Evolutionary conservation across 2,329 filamentous ascomycete genomes (phyloP).

Genomic region (Hymenoscyphus salicellus): DNA sequence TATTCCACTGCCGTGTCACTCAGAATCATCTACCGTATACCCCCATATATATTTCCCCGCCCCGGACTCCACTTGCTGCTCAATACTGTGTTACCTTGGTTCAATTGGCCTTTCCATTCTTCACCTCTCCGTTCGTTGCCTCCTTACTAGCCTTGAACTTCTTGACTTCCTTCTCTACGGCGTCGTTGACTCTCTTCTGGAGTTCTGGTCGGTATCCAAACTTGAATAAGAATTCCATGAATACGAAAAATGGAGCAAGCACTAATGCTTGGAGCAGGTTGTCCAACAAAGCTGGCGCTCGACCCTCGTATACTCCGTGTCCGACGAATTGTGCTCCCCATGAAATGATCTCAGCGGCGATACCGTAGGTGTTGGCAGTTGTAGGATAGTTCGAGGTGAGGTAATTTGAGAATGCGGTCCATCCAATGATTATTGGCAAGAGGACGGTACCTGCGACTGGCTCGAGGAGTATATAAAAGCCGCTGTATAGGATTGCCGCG

Average conservation of each 20-base stretch:
- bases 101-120: conserved; percentile 51
- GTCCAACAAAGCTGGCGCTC: conserved; percentile 84
- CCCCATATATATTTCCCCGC: neutral
- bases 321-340: conserved; percentile 93
- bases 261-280: conserved; percentile 90
- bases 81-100: neutral
- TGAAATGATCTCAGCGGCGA: conserved; percentile 65
- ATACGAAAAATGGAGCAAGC: conserved; percentile 92
- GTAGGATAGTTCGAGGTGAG: conserved; percentile 52
- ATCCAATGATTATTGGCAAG: conserved; percentile 70
- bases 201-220: conserved; percentile 88
- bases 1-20: neutral
- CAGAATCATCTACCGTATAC: neutral
- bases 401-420: conserved; percentile 73
- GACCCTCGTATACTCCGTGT: conserved; percentile 82
- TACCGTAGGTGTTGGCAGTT: conserved; percentile 54
- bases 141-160: conserved; percentile 64
- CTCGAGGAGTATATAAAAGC: conserved; percentile 86
- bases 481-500: conserved; percentile 64
- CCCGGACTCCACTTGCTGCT: neutral
- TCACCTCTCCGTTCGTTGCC: conserved; percentile 37
- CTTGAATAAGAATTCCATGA: conserved; percentile 88
- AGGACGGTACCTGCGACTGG: conserved; percentile 83
- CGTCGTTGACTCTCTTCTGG: conserved; percentile 73
- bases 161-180: conserved; percentile 70